phyloP scores from a whole-genome alignment of 805 yeast species.

The Zygosaccharomyces pseudorouxii region DNA sequence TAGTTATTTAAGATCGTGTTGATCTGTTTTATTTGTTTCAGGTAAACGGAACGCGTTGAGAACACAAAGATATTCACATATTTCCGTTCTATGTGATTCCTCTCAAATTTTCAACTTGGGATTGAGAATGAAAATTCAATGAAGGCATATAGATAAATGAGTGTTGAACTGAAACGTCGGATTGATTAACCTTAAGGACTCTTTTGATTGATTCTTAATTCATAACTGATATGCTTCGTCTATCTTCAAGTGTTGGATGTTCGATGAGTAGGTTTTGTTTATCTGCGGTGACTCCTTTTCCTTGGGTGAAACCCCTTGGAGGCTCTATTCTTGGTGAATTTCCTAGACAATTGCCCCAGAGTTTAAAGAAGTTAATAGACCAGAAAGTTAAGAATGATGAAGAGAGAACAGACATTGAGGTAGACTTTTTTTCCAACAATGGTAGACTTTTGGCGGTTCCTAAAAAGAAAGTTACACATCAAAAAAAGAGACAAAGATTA shows the following conservation, averaged over 20 bases:
- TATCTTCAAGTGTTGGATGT: not conserved
- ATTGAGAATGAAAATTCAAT: not conserved
- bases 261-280: not conserved
- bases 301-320: conserved; percentile 6
- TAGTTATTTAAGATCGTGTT: conserved; percentile 2
- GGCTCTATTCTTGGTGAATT: not conserved
- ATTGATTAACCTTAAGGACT: not conserved
- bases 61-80: conserved; percentile 3
- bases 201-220: not conserved
- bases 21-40: conserved; percentile 4
- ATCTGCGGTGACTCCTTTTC: conserved; percentile 2
- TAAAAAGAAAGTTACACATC: conserved; percentile 86
- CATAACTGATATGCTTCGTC: not conserved
- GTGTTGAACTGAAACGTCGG: not conserved
- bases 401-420: not conserved
- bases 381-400: not conserved
- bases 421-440: conserved; percentile 47
- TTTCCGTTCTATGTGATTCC: conserved; percentile 4
- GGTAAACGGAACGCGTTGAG: conserved; percentile 9
- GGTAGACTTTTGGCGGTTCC: conserved; percentile 89
- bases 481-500: conserved; percentile 77
- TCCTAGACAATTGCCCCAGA: conserved; percentile 9
- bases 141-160: not conserved
- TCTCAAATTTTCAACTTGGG: not conserved
- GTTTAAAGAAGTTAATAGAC: conserved; percentile 6